phyloP scores from a whole-genome alignment of 2,329 filamentous ascomycete genomes.

The Colletotrichum lentis region DNA sequence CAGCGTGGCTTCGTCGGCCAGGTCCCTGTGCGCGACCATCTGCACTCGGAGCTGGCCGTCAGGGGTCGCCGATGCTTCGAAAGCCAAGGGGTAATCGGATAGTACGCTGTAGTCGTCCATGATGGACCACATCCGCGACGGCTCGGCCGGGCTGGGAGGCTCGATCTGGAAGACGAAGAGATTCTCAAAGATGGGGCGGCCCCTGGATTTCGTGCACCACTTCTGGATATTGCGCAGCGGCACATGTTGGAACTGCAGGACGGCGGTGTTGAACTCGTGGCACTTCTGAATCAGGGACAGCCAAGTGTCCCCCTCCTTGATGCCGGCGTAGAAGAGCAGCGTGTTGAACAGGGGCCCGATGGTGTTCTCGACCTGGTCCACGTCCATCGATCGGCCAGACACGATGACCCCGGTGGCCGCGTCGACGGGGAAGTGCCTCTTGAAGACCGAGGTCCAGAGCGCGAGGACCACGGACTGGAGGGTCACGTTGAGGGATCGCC shows the following conservation, averaged over 20 bases:
- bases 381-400: slow-evolving; percentile 77
- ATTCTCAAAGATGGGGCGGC: slow-evolving; percentile 74
- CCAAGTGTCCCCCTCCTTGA: slow-evolving; percentile 62
- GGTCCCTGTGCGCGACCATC: slow-evolving; percentile 63
- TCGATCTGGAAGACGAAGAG: slow-evolving; percentile 81
- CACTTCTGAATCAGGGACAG: slow-evolving; percentile 66
- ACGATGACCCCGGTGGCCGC: slow-evolving; percentile 76
- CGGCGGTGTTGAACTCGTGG: slow-evolving; percentile 74
- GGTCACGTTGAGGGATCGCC: slow-evolving; percentile 72
- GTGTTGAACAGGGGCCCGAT: slow-evolving; percentile 93
- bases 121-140: slow-evolving; percentile 61
- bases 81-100: slow-evolving; percentile 78
- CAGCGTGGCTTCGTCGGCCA: slow-evolving; percentile 47
- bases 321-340: slow-evolving; percentile 71
- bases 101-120: slow-evolving; percentile 56
- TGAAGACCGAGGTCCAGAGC: slow-evolving; percentile 73
- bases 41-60: slow-evolving; percentile 62
- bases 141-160: slow-evolving; percentile 29
- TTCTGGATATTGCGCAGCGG: slow-evolving; percentile 82
- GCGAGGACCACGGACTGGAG: slow-evolving; percentile 82
- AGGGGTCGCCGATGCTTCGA: slow-evolving; percentile 70
- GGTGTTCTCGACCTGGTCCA: slow-evolving; percentile 70
- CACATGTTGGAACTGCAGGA: slow-evolving; percentile 79
- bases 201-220: slow-evolving; percentile 65
- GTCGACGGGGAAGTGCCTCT: slow-evolving; percentile 55